Evolutionary conservation across 352 stramenopile genomes (phyloP), one percentile per base, ranked within the genome.

Genomic region (Phytophthora pluvialis): DNA sequence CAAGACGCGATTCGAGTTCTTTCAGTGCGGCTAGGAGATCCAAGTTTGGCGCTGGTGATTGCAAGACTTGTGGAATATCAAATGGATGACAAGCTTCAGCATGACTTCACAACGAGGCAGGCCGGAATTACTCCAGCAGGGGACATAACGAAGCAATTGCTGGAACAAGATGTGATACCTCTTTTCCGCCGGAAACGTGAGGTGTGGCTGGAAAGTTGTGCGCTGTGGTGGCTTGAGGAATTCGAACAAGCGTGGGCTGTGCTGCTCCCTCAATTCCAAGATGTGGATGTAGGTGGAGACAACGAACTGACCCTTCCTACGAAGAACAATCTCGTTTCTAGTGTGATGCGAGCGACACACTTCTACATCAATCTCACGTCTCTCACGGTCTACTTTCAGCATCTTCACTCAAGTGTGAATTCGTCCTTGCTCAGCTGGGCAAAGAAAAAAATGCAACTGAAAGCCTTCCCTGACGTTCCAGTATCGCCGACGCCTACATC

Each of bases 1-100:
- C 94, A 98, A 78, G 93, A 97, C 51, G 89, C 95, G 3, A 65
- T 98, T 53, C 91, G 97, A 40, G 81, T 97, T 28, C 89, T 98
- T 40, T 78, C 84, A 3, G 80, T 88, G 25, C 91, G 97, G 40
- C 78, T 97, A 51, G 50, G 88, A 59, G 95, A 98, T 70, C 64
- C 81, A 26, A 90, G 91, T 54, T 74, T 98, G 29, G 94, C 95
- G 28, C 86, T 98, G 31, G 68, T 98, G 15, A 79, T 98, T 36
- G 77, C 89, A 21, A 80, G 94, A 12, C 75, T 98, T 15, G 79
- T 97, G 11, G 93, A 98, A 67, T 91, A 90, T 60, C 71, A 75
- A 42, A 67, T 49, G 39, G 82, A 74, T 32, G 73, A 81, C 33
- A 72, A 66, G 15, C 75, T 89, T 42, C 64, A 86, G 29, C 60